Evolutionary conservation across 768 basidiomycete genomes (phyloP), one percentile per base, ranked within the genome.

Genomic region (Gymnopilus junonius): DNA sequence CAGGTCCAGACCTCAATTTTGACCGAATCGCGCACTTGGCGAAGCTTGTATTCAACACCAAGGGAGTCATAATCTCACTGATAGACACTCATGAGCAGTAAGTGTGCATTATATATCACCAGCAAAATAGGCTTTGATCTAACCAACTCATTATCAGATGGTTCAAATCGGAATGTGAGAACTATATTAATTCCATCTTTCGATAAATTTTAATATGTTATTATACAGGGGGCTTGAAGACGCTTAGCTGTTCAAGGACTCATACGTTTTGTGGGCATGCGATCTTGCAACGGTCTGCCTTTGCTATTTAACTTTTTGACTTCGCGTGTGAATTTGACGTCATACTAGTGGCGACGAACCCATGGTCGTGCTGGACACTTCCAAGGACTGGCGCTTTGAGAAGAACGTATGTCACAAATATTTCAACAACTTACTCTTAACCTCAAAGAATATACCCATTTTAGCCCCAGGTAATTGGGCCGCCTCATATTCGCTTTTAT

Each of bases 1-100:
- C 94, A 0, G 87, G 88, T 15, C 81, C 89, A 8, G 96, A 98
- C 73, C 80, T 86, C 65, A 96, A 97, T 73, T 97, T 98, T 71
- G 95, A 97, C 75, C 87, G 96, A 17, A 96, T 97, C 66, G 93
- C 90, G 15, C 94, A 97, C 73, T 84, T 98, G 27, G 92, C 92
- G 40, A 96, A 96, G 77, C 80, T 97, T 40, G 96, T 98, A 7
- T 98, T 98, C 76, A 91, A 85, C 70, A 92, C 95, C 1, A 93
- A 92, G 72, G 89, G 91, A 14, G 95, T 96, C 2, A 74, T 87
- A 23, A 92, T 98, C 21, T 87, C 90, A 8, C 77, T 97, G 37
- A 83, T 95, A n/a, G 95, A 97, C 71, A 88, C 87, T 12, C 87
- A 88, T 43, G 90, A 92, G 62, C 91, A 94, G 91, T 93, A 76